Conservation (phyloP, 805 yeast species). For the Tetrapisispora namnaoensis region DNA sequence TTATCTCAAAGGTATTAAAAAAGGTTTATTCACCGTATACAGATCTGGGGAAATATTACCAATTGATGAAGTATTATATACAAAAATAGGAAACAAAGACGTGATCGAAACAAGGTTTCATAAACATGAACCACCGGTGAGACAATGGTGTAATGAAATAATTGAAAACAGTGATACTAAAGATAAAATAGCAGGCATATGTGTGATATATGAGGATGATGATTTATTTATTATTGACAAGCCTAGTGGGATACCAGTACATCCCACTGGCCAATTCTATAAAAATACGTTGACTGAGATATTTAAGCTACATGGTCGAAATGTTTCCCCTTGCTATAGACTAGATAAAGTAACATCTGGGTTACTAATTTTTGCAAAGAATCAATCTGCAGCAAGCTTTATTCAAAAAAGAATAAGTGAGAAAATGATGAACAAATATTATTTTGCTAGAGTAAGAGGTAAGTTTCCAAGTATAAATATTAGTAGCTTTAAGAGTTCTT, state of each 20-base stretch:
- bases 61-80: slow-evolving; percentile 8
- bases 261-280: slow-evolving; percentile 82
- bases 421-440: slow-evolving; percentile 61
- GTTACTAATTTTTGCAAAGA: slow-evolving; percentile 47
- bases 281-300: slow-evolving; percentile 66
- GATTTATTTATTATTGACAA: slow-evolving; percentile 77
- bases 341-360: slow-evolving; percentile 90
- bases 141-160: slow-evolving; percentile 26
- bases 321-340: slow-evolving; percentile 75
- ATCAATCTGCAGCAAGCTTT: slow-evolving; percentile 45
- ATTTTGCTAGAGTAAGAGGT: slow-evolving; percentile 80
- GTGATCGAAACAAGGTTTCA: slow-evolving; percentile 35
- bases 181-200: slow-evolving; percentile 35
- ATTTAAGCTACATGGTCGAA: slow-evolving; percentile 46
- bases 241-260: slow-evolving; percentile 90
- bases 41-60: slow-evolving; percentile 12
- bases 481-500: background rate
- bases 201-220: slow-evolving; percentile 62
- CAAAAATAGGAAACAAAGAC: slow-evolving; percentile 21
- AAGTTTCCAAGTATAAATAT: slow-evolving; percentile 46
- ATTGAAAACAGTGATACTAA: slow-evolving; percentile 7
- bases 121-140: slow-evolving; percentile 84
- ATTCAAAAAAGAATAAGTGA: slow-evolving; percentile 48
- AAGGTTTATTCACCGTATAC: slow-evolving; percentile 14
- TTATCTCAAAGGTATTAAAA: slow-evolving; percentile 11